A percentile compares a stretch with the other conserved stretches of the same genome.
Conservation (phyloP, 2,329 filamentous ascomycete species). For the Calcarisporium arbuscula region DNA sequence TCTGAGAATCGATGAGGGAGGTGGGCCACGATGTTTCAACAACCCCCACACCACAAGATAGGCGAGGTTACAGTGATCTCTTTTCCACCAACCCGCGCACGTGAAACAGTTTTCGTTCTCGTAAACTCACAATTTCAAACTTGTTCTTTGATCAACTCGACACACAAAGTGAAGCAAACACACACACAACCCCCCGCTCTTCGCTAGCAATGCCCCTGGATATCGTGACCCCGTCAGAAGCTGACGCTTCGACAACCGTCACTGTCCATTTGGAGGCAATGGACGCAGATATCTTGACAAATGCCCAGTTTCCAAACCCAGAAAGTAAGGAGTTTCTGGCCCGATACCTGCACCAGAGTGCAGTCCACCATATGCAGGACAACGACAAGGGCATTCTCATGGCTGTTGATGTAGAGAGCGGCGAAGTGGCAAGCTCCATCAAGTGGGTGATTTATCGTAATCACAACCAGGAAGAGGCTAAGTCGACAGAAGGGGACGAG, state of each 20-base stretch:
- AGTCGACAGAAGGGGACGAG: conserved; percentile 16
- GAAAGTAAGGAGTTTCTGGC: conserved; percentile 22
- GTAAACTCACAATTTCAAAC: too few relatives aligned
- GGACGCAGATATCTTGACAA: conserved; percentile 30
- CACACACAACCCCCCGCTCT: too few relatives aligned
- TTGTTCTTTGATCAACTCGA: too few relatives aligned
- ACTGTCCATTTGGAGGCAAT: conserved; percentile 32
- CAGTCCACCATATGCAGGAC: conserved; percentile 20
- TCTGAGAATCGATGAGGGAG: too few relatives aligned
- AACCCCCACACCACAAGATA: too few relatives aligned
- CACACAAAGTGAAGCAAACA: too few relatives aligned
- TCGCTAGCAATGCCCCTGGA: conserved; percentile 23
- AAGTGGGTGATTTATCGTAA: conserved; percentile 27
- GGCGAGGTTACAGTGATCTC: too few relatives aligned
- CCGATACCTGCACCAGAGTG: conserved; percentile 23
- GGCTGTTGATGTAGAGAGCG: conserved; percentile 23
- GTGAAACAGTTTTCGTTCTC: too few relatives aligned
- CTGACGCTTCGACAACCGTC: conserved; percentile 18
- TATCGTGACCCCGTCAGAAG: conserved; percentile 17
- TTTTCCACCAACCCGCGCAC: too few relatives aligned
- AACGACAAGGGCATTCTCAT: conserved; percentile 24
- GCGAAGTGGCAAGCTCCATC: conserved; percentile 25
- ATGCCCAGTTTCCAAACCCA: conserved; percentile 31
- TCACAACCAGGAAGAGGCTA: conserved; percentile 10
- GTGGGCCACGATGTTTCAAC: too few relatives aligned